phyloP scores from a whole-genome alignment of 2,329 filamentous ascomycete species.

The Monosporascus sp. region DNA sequence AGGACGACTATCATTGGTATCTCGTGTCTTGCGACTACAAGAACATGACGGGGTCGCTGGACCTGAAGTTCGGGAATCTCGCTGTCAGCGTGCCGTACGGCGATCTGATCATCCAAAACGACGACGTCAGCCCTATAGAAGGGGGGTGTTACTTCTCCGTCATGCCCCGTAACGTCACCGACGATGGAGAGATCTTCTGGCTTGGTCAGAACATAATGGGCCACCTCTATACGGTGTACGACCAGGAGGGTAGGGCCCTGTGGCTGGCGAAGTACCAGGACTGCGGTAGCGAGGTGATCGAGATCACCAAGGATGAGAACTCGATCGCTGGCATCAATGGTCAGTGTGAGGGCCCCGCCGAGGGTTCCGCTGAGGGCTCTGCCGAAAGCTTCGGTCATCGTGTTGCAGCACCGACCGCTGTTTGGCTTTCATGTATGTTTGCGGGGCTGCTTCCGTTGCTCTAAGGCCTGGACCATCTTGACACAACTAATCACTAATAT shows the following conservation, averaged over 20 bases:
- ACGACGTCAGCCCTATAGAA: neutral
- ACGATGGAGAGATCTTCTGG: neutral
- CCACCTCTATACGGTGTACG: conserved; percentile 1
- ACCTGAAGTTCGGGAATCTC: conserved; percentile 1
- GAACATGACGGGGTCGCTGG: neutral
- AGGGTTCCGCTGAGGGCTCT: neutral
- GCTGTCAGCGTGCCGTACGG: conserved; percentile 2
- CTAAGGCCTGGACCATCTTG: too few relatives aligned
- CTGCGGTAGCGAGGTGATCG: conserved; percentile 1
- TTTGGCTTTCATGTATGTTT: neutral
- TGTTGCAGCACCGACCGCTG: neutral
- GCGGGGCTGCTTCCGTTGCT: neutral
- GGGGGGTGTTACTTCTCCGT: neutral
- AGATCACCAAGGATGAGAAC: neutral
- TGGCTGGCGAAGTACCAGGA: conserved; percentile 2
- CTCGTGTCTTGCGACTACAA: neutral
- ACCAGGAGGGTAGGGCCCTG: conserved; percentile 2
- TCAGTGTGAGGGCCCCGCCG: neutral
- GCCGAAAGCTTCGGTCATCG: neutral
- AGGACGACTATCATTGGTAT: neutral
- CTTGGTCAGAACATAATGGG: conserved; percentile 2
- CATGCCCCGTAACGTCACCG: neutral
- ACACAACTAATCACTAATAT: too few relatives aligned
- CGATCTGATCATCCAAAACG: neutral
- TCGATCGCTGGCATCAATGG: neutral